Evolutionary conservation across 2,329 filamentous ascomycete species (phyloP).

Genomic region (Neonectria magnoliae): DNA sequence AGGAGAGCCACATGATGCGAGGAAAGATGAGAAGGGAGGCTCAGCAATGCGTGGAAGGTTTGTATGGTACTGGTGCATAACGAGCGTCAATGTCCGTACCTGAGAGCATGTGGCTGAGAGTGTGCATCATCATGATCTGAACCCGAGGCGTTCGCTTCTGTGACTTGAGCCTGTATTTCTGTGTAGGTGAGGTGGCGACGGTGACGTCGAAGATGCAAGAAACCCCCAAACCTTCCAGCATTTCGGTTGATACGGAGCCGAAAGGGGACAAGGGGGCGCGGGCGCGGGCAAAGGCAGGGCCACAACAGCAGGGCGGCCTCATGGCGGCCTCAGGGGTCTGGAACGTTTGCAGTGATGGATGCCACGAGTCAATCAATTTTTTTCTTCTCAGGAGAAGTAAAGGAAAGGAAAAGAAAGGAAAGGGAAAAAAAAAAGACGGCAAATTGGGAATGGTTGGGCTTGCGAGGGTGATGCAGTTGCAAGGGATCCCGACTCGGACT

Average conservation of each 20-base stretch:
- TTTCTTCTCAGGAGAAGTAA: not conserved
- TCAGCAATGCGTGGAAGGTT: conserved; percentile 4
- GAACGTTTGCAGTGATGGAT: conserved; percentile 12
- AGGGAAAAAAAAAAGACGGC: too few species aligned
- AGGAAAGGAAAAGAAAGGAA: not conserved
- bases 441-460: not conserved
- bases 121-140: not conserved
- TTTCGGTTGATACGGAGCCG: not conserved
- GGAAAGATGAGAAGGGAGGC: conserved; percentile 11
- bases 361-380: conserved; percentile 9
- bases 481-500: not conserved
- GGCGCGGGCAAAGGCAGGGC: not conserved
- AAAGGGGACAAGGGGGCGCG: not conserved
- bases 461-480: not conserved
- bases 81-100: not conserved
- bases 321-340: conserved; percentile 16
- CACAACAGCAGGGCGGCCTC: conserved; percentile 16
- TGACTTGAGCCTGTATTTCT: not conserved
- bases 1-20: conserved; percentile 3
- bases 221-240: not conserved
- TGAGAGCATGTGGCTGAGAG: not conserved
- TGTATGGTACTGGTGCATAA: not conserved
- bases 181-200: conserved; percentile 7
- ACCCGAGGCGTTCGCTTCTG: not conserved
- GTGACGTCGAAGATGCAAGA: conserved; percentile 11